Percentiles rank a stretch among this genome's conserved stretches.
phyloP scores from a whole-genome alignment of 148 eudicot species.

The Salicornia ramosissima region DNA sequence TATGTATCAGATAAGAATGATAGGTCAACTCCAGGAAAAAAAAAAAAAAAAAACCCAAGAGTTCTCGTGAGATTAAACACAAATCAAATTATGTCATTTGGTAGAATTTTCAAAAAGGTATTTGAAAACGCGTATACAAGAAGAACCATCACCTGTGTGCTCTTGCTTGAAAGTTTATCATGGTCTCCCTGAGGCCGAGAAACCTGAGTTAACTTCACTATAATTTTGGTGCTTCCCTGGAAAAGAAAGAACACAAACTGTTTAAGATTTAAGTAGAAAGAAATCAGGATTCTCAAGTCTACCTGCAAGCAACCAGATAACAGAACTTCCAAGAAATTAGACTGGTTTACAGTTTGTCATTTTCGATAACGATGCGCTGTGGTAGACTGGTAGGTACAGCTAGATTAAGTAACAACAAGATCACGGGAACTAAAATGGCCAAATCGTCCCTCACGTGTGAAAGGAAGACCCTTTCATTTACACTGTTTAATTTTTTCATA shows the following conservation, averaged over 20 bases:
- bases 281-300: not conserved
- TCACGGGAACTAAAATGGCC: not conserved
- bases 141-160: slow-evolving; percentile 21
- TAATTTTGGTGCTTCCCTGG: slow-evolving; percentile 16
- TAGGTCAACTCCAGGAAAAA: not conserved
- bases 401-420: not conserved
- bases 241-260: not conserved
- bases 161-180: slow-evolving; percentile 11
- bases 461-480: no score
- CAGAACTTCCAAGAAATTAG: not conserved
- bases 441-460: no score
- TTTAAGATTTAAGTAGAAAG: not conserved
- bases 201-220: slow-evolving; percentile 12
- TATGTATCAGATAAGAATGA: not conserved
- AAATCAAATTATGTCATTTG: not conserved
- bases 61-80: not conserved
- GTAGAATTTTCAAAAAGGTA: not conserved
- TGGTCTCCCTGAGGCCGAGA: not conserved
- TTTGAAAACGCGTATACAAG: not conserved
- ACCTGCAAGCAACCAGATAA: not conserved
- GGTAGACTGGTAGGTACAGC: slow-evolving; percentile 3
- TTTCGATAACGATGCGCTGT: not conserved
- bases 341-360: not conserved
- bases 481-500: no score
- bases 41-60: not conserved